phyloP scores from a whole-genome alignment of 352 stramenopile genomes.

The Phytopythium delawarense region DNA sequence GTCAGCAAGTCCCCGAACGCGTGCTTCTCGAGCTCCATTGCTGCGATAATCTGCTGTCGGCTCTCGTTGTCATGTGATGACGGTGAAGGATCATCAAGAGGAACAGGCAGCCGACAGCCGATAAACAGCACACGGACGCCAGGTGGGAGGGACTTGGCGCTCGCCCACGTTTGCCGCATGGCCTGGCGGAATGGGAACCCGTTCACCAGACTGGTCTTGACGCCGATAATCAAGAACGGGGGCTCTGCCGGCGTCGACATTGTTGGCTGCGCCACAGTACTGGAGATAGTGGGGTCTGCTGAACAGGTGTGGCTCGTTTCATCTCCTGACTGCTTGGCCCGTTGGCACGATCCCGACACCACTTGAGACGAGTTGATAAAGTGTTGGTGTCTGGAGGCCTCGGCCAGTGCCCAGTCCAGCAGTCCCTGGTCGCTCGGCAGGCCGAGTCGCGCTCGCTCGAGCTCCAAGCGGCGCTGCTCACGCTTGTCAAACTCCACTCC shows the following conservation, averaged over 20 bases:
- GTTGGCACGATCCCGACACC: not conserved
- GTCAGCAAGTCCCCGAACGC: conserved; percentile 43
- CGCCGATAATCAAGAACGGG: conserved; percentile 26
- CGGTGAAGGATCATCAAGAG: not conserved
- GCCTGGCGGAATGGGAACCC: conserved; percentile 32
- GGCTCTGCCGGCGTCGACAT: conserved; percentile 7
- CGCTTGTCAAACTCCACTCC: conserved; percentile 11
- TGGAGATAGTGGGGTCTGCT: not conserved
- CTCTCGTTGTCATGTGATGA: not conserved
- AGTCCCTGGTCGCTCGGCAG: conserved; percentile 3
- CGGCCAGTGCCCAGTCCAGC: conserved; percentile 12
- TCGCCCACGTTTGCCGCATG: conserved; percentile 39
- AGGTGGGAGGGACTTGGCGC: conserved; percentile 6
- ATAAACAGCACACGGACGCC: conserved; percentile 24
- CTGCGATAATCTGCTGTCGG: not conserved
- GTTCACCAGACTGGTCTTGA: conserved; percentile 34
- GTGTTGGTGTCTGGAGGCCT: not conserved
- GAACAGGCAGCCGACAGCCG: conserved; percentile 15
- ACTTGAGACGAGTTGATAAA: not conserved
- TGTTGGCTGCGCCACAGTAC: not conserved
- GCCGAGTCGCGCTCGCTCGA: not conserved
- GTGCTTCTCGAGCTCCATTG: conserved; percentile 29
- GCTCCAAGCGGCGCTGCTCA: conserved; percentile 6
- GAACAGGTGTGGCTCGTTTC: not conserved
- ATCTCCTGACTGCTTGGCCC: not conserved